Base-by-base conservation (phyloP, 192 early-diverging fungal genomes). In the Funneliformis geosporum region DNA sequence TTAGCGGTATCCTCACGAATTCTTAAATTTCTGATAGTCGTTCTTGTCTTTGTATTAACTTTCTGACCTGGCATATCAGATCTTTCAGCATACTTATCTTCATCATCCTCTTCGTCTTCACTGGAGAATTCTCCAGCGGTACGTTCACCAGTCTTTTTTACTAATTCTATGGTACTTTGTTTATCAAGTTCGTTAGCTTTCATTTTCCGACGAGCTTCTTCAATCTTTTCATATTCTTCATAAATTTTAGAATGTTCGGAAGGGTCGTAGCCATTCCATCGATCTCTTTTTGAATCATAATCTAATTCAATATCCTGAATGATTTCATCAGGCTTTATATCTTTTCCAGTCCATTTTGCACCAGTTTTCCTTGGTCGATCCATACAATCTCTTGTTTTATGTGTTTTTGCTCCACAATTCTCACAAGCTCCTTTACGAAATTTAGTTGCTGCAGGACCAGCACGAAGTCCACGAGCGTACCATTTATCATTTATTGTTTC, bases 1-100 rank as follows among this genome's bases (percentile, higher is more conserved):
- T 99, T 99, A 33, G 98, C 97, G 23, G 96, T 98, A 85, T 99
- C 98, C 87, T 99, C 98, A 85, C 98, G 95, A 86, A 99, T 99
- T 86, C 90, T 94, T 69, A 99, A 87, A 76, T 98, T 99, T 68
- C 98, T 92, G 65, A 98, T 96, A 1, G 98, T 98, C 0, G 94
- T 96, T 72, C 95, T 89, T 1, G 93, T 94, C 82, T 98, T 98
- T 39, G 92, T 89, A 81, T 96, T 96, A 10, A 95, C 83, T 61
- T 94, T 92, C 75, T 94, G 93, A 60, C 95, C 96, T 60, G 92
- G 90, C 87, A 93, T 91, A 82, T 96, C 96, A 3, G 90, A 92
- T 23, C 87, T 86, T 75, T 95, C 95, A 8, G 95, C 95, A 80
- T 97, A 95, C 79, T 92, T 95, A 60, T 97, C 94, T 78, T 98